These are phyloP conservation scores for Amphirosellinia nigrospora DNA, from an alignment of 495 filamentous ascomycete genomes.

Conservation along the genomic window DNA sequence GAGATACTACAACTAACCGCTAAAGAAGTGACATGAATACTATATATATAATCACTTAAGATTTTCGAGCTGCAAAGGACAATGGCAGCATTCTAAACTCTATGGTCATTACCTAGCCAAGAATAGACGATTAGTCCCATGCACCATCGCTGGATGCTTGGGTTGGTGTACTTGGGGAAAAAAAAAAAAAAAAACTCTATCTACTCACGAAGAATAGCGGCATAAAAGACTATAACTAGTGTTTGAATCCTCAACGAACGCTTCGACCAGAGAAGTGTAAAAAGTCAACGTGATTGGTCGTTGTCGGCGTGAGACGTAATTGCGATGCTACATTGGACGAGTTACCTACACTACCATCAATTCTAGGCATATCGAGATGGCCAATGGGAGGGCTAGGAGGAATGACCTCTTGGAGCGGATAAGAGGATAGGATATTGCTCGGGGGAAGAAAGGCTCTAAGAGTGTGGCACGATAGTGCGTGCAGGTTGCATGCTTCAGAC, in stretches of 20 bases:
- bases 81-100: not conserved
- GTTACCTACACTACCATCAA: constrained; percentile 42
- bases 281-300: constrained; percentile 38
- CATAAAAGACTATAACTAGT: not conserved
- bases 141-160: not conserved
- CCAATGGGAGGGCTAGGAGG: constrained; percentile 31
- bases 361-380: constrained; percentile 29
- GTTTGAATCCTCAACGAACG: constrained; percentile 2
- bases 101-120: not conserved
- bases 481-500: constrained; percentile 24
- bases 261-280: constrained; percentile 9
- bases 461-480: constrained; percentile 25
- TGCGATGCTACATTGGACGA: constrained; percentile 43
- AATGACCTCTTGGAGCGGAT: constrained; percentile 37
- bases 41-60: constrained; percentile 8
- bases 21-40: not conserved
- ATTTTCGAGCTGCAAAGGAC: not conserved
- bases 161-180: constrained; percentile 10
- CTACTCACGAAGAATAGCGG: constrained; percentile 7
- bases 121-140: not conserved
- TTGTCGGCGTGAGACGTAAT: constrained; percentile 35
- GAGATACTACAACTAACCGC: not conserved
- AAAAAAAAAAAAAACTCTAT: constrained; percentile 2
- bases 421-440: constrained; percentile 26
- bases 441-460: constrained; percentile 11